A percentile compares a stretch with the other conserved stretches of the same genome.
Evolutionary conservation across 129 eudicot species (phyloP).

Genomic region (Lonicera japonica): DNA sequence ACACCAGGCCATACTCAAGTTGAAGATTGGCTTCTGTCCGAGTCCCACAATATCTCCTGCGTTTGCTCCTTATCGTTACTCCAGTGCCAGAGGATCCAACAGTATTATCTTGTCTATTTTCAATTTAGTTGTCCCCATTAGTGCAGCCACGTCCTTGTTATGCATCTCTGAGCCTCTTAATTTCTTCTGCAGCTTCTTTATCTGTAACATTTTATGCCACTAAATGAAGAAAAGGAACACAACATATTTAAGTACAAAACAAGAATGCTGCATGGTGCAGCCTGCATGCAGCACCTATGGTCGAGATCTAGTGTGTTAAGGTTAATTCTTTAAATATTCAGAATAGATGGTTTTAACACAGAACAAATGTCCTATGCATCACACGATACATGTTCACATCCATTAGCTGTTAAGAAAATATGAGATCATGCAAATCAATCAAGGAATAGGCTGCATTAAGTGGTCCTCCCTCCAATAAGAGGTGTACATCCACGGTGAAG

Average conservation of each 20-base stretch:
- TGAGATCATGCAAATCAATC: no score
- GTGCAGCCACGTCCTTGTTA: conserved; percentile 27
- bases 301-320: no score
- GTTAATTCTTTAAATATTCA: no score
- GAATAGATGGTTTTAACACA: no score
- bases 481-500: no score
- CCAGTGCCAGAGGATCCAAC: conserved; percentile 7
- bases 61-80: conserved; percentile 43
- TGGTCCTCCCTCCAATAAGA: no score
- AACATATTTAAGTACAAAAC: neutral
- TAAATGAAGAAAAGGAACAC: conserved; percentile 3
- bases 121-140: conserved; percentile 15
- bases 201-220: conserved; percentile 30
- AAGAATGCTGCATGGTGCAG: neutral
- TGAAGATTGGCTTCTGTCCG: conserved; percentile 23
- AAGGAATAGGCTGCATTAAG: no score
- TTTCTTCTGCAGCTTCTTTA: conserved; percentile 58
- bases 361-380: no score
- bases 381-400: neutral
- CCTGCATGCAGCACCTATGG: neutral
- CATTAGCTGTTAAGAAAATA: no score
- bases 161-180: conserved; percentile 36
- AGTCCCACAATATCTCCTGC: conserved; percentile 13
- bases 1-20: conserved; percentile 15
- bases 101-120: conserved; percentile 16